A percentile compares a stretch with the other conserved stretches of the same genome.
These are phyloP conservation scores for Pseudogymnoascus sp. DNA, from an alignment of 2,329 filamentous ascomycete genomes.

Conservation along the genomic window DNA sequence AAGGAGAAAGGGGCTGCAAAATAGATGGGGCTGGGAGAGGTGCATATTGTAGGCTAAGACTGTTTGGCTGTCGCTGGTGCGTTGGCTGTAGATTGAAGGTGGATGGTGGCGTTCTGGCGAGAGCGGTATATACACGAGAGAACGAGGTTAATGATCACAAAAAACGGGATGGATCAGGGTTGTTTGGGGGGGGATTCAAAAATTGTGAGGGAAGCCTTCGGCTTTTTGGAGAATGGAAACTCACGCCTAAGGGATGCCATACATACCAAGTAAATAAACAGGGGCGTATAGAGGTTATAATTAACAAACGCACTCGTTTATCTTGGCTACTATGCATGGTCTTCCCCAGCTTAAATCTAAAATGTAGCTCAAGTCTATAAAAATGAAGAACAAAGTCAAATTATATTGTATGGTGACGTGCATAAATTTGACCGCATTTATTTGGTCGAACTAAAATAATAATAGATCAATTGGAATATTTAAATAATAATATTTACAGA, in stretches of 20 bases:
- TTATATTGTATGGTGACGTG: not conserved
- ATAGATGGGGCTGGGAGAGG: constrained; percentile 7
- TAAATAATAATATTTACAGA: not conserved
- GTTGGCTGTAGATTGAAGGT: constrained; percentile 22
- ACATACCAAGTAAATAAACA: not conserved
- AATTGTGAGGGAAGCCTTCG: not conserved
- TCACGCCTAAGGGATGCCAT: not conserved
- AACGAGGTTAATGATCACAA: not conserved
- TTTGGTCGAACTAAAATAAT: not conserved
- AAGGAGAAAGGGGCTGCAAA: constrained; percentile 8
- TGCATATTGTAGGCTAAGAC: not conserved
- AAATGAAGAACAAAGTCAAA: not conserved
- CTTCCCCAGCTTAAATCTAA: not conserved
- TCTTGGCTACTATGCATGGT: not conserved
- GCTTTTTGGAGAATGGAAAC: not conserved
- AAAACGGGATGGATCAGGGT: not conserved
- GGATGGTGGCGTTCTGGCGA: not conserved
- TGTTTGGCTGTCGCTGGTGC: constrained; percentile 17
- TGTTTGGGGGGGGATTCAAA: not conserved
- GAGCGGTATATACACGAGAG: not conserved
- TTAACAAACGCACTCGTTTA: not conserved
- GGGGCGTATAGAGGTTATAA: not conserved
- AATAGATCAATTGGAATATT: not conserved
- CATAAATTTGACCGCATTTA: not conserved
- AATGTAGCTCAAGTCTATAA: not conserved